These are phyloP conservation scores for Eucalyptus curtisii DNA, from an alignment of 345 rosid genomes.

Conservation along the genomic window DNA sequence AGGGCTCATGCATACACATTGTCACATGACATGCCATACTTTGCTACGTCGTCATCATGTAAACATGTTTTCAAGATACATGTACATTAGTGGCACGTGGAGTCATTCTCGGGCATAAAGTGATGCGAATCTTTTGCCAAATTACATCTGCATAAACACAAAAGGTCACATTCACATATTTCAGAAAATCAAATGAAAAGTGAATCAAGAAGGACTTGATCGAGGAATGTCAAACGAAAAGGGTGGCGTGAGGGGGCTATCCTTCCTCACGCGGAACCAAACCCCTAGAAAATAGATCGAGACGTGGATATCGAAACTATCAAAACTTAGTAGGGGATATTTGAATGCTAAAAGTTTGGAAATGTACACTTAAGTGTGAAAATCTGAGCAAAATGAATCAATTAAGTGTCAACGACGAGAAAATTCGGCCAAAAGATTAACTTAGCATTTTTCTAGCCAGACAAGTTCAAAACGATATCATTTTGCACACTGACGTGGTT, in stretches of 20 bases:
- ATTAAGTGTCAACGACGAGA: rapidly evolving
- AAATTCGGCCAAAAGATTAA: too few species aligned
- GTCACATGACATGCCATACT: neutral
- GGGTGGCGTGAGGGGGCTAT: neutral
- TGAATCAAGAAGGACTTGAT: neutral
- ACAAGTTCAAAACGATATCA: too few species aligned
- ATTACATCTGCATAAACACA: neutral
- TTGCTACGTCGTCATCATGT: too few species aligned
- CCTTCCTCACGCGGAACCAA: neutral
- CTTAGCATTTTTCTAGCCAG: too few species aligned
- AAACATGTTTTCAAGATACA: neutral
- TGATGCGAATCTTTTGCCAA: neutral
- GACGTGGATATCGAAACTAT: too few species aligned
- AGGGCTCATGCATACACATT: neutral
- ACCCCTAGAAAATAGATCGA: neutral
- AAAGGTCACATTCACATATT: neutral
- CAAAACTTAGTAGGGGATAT: too few species aligned
- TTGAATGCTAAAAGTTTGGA: too few species aligned
- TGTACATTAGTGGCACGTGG: neutral
- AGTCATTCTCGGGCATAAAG: neutral
- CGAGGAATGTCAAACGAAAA: neutral
- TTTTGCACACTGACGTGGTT: rapidly evolving
- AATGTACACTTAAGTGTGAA: rapidly evolving
- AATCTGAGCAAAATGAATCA: rapidly evolving
- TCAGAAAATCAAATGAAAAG: neutral